Conservation (phyloP, 2,329 filamentous ascomycete species). For the Aspergillus novoparasiticus region DNA sequence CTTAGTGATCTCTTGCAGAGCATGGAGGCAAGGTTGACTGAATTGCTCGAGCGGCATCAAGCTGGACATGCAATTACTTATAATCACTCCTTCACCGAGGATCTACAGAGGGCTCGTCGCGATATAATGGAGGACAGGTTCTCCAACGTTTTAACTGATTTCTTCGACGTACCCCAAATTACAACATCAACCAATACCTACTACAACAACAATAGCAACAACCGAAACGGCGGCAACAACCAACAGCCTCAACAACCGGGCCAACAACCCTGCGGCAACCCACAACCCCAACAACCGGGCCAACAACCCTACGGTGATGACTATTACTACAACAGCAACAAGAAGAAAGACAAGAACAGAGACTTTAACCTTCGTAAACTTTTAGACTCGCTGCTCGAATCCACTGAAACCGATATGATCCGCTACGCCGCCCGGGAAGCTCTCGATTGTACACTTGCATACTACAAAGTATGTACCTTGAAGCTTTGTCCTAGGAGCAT, state of each 20-base stretch:
- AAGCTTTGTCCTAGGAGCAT: background rate
- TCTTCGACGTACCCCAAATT: slow-evolving; percentile 18
- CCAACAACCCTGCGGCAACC: no score
- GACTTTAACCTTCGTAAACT: slow-evolving; percentile 15
- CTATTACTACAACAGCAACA: no score
- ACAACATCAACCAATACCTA: background rate
- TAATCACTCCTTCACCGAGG: slow-evolving; percentile 41
- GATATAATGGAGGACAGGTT: slow-evolving; percentile 16
- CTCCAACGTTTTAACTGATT: slow-evolving; percentile 8
- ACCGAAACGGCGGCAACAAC: no score
- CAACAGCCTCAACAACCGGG: no score
- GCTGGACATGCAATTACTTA: slow-evolving; percentile 38
- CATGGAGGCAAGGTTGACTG: slow-evolving; percentile 45
- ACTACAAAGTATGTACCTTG: slow-evolving; percentile 43
- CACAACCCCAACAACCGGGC: no score
- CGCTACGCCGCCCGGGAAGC: slow-evolving; percentile 41
- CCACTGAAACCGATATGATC: slow-evolving; percentile 39
- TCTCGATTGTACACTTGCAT: slow-evolving; percentile 47
- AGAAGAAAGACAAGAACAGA: no score
- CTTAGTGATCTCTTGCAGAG: slow-evolving; percentile 40
- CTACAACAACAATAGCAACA: no score
- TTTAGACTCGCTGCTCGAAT: slow-evolving; percentile 20
- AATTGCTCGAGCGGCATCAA: slow-evolving; percentile 52
- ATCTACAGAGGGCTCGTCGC: slow-evolving; percentile 28
- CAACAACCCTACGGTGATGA: no score